Evolutionary conservation across 208 protist genomes (phyloP).

Genomic region (Trypanosoma vivax): DNA sequence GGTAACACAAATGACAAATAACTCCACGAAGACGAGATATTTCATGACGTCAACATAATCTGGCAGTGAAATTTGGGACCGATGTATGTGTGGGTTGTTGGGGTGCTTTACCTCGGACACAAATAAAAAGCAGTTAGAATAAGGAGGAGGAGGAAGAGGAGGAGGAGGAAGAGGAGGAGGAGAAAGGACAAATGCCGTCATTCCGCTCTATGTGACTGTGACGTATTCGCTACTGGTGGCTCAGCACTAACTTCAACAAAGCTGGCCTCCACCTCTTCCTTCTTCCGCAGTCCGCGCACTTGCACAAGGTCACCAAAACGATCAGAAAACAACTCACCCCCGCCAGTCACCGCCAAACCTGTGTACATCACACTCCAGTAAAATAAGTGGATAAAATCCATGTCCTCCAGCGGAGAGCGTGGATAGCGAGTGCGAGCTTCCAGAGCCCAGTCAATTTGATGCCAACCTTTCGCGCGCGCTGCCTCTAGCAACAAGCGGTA

Average conservation of each 20-base stretch:
- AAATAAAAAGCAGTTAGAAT: too few relatives aligned
- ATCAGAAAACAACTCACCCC: conserved; percentile 43
- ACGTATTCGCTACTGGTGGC: neutral
- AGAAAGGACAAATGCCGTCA: too few relatives aligned
- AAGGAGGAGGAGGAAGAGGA: too few relatives aligned
- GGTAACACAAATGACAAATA: too few relatives aligned
- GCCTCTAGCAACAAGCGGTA: conserved; percentile 62
- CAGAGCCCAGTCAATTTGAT: conserved; percentile 50
- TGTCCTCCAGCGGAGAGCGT: conserved; percentile 26
- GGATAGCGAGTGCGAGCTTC: conserved; percentile 47
- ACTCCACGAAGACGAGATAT: too few relatives aligned
- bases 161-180: too few relatives aligned
- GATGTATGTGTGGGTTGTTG: too few relatives aligned
- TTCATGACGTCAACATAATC: too few relatives aligned
- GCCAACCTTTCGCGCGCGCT: conserved; percentile 40
- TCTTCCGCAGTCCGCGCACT: conserved; percentile 2
- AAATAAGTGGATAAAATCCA: conserved; percentile 44
- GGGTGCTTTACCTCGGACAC: too few relatives aligned
- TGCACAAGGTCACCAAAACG: conserved; percentile 26
- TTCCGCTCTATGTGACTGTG: too few relatives aligned
- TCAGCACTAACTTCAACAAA: conserved; percentile 12
- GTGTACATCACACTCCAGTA: conserved; percentile 59
- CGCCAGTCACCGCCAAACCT: conserved; percentile 29
- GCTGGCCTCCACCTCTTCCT: conserved; percentile 11
- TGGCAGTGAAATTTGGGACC: too few relatives aligned